phyloP scores from a whole-genome alignment of 257 asterid species.

The Capsicum baccatum region DNA sequence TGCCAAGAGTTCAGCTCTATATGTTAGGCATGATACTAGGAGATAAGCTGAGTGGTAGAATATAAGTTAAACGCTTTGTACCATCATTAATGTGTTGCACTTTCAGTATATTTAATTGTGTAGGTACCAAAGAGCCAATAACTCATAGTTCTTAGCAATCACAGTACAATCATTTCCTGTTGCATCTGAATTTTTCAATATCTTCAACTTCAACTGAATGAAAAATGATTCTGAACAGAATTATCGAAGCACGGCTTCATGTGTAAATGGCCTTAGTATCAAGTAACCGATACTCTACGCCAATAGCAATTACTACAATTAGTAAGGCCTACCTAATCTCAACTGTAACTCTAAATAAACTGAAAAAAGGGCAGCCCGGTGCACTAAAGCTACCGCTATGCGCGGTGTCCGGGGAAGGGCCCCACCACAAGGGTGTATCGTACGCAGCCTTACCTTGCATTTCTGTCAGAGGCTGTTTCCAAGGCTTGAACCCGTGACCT shows the following conservation, averaged over 20 bases:
- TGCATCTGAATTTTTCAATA: conserved; percentile 8
- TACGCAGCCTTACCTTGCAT: too few species aligned
- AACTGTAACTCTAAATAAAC: conserved; percentile 14
- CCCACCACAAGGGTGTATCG: too few species aligned
- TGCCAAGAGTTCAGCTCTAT: background rate
- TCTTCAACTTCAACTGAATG: background rate
- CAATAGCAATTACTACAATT: background rate
- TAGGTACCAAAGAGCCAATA: background rate
- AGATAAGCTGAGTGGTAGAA: background rate
- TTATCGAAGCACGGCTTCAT: background rate
- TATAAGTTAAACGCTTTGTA: background rate
- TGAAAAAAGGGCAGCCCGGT: too few species aligned
- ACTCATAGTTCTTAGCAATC: background rate
- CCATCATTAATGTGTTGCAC: background rate
- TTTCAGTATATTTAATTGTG: background rate
- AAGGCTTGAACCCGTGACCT: too few species aligned
- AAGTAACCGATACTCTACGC: background rate
- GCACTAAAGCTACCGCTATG: too few species aligned
- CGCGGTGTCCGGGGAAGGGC: too few species aligned
- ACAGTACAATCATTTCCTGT: background rate
- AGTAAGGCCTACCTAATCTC: background rate
- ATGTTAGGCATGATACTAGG: background rate
- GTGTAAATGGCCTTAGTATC: background rate
- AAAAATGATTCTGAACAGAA: background rate
- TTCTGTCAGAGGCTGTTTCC: too few species aligned